Conservation (phyloP, 805 yeast genomes). For the Saccharomycopsis sp. region DNA sequence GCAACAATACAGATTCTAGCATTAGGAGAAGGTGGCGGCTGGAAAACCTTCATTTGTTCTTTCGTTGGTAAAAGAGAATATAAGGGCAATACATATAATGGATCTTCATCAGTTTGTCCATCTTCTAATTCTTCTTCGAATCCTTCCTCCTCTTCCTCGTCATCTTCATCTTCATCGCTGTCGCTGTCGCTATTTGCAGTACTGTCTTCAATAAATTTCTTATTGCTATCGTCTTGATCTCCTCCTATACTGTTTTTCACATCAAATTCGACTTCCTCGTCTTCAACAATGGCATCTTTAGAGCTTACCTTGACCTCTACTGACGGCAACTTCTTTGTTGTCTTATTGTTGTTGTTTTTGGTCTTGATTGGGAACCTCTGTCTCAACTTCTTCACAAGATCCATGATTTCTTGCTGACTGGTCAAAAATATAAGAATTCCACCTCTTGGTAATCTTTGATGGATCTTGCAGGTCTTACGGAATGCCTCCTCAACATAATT, state of each 20-base stretch:
- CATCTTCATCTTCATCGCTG: constrained; percentile 34
- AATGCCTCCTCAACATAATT: constrained; percentile 85
- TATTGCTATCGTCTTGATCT: constrained; percentile 27
- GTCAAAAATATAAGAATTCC: constrained; percentile 89
- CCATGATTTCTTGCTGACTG: constrained; percentile 87
- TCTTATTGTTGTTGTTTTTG: constrained; percentile 23
- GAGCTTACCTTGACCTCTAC: constrained; percentile 34
- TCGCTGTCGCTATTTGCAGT: constrained; percentile 30
- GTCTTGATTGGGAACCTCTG: constrained; percentile 51
- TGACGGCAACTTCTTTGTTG: constrained; percentile 34
- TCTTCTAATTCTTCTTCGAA: constrained; percentile 65
- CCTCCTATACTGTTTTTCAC: constrained; percentile 26
- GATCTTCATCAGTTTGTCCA: constrained; percentile 67
- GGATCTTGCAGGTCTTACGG: constrained; percentile 80
- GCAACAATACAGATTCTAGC: constrained; percentile 88
- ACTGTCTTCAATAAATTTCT: constrained; percentile 23
- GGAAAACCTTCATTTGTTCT: constrained; percentile 91
- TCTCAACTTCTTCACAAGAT: constrained; percentile 63
- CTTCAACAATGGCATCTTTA: constrained; percentile 61
- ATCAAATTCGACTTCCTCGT: constrained; percentile 26
- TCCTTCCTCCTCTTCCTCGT: constrained; percentile 49
- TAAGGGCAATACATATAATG: constrained; percentile 83
- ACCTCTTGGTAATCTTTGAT: constrained; percentile 81
- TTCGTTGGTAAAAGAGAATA: constrained; percentile 90
- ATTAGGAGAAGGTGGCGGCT: constrained; percentile 69